Percentiles rank a stretch among this genome's conserved stretches.
These are phyloP conservation scores for Aspergillus cavernicola DNA, from an alignment of 495 filamentous ascomycete genomes.

Conservation along the genomic window DNA sequence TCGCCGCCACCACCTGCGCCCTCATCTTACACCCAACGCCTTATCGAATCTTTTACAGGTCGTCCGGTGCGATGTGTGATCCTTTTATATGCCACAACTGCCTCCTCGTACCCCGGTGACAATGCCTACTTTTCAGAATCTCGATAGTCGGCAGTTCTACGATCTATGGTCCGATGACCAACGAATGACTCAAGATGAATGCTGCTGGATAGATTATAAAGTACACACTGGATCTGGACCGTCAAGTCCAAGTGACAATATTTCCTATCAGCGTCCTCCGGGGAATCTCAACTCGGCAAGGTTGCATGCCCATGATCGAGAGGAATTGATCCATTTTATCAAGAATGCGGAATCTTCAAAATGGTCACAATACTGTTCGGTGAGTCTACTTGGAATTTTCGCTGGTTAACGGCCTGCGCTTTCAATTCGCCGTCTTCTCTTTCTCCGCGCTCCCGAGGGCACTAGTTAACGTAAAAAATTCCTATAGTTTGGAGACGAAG, in stretches of 20 bases:
- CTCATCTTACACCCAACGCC: not conserved
- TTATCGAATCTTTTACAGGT: not conserved
- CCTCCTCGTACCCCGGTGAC: conserved; percentile 14
- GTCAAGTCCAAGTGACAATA: conserved; percentile 4
- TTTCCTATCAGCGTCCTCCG: not conserved
- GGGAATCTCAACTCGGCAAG: conserved; percentile 14
- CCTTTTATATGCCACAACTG: conserved; percentile 1
- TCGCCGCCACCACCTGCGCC: conserved; percentile 14
- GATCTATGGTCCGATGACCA: conserved; percentile 29
- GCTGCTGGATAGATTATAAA: conserved; percentile 15
- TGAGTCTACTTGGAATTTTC: conserved; percentile 37
- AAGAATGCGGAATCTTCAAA: conserved; percentile 76
- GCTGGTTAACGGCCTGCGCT: not conserved
- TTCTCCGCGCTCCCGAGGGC: not conserved
- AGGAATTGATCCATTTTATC: conserved; percentile 77
- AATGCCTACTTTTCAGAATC: conserved; percentile 42
- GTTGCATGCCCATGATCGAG: conserved; percentile 51
- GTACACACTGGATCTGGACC: conserved; percentile 2
- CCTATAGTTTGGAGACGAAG: conserved; percentile 13
- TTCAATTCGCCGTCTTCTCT: not conserved
- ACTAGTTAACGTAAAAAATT: conserved; percentile 1
- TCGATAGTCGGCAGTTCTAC: conserved; percentile 32
- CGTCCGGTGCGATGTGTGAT: conserved; percentile 17
- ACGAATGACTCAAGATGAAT: conserved; percentile 11
- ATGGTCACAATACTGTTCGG: conserved; percentile 65